Evolutionary conservation across 1,139 yeast genomes (phyloP), one percentile per base, ranked within the genome.

Genomic region (Yamadazyma spencermartinsiae): DNA sequence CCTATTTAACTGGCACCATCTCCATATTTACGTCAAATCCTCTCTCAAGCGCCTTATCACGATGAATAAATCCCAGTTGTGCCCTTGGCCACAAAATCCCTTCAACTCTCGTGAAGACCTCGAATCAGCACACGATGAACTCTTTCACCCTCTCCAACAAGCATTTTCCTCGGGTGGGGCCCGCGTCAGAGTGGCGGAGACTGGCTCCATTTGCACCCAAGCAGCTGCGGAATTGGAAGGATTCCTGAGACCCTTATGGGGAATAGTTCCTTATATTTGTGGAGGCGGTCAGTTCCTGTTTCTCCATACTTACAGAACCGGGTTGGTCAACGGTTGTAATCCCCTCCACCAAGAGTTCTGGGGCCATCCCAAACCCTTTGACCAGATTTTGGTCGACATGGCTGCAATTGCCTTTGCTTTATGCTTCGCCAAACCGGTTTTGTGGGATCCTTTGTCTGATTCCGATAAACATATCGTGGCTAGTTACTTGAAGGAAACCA

Each of bases 321-420:
- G 64, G 2, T 39, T 58, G 4, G 44, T 51, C 16, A 51, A 53
- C 38, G 64, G 64, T 2, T 49, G 59, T 13, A 46, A 59, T 35
- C 60, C 61, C 9, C 32, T 48, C 10, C 53, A 52, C 30, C 44
- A 38, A 4, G 62, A 56, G 31, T 59, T 50, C 41, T 59, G 62
- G 62, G 64, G 64, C 3, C 41, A 44, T 12, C 35, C 48, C 14
- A 39, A 25, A 2, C 49, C 43, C 26, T 41, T 36, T 27, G 52
- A 52, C 24, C 64, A 59, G 43, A 40, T 46, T 21, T 50, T 54
- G 36, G 64, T 59, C 5, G 64, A 59, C 35, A 37, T 56, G 35
- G 63, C 64, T 4, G 62, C 60, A 1, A 34, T 58, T 34, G 61
- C 60, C 2, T 54, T 45, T 41, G 58, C 59, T 4, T 37, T 59